Evolutionary conservation across 2,329 filamentous ascomycete genomes (phyloP).

Genomic region (Trichoderma sp.): DNA sequence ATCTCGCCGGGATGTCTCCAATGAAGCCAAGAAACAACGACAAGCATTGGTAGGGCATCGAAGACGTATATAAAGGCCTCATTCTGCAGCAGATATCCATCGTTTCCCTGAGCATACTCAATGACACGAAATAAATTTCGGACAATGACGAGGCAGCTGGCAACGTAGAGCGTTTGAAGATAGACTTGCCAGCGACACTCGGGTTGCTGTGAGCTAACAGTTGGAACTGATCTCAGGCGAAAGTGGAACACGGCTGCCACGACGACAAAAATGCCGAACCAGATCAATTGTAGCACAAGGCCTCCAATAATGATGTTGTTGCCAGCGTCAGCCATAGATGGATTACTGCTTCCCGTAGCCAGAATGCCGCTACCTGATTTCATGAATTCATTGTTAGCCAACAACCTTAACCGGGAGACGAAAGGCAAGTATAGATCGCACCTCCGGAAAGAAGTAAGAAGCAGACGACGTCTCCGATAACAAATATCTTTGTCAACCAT

Average conservation of each 20-base stretch:
- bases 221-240: conserved; percentile 33
- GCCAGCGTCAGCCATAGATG: conserved; percentile 40
- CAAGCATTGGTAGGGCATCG: conserved; percentile 39
- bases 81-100: conserved; percentile 45
- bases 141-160: conserved; percentile 45
- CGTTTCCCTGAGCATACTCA: conserved; percentile 50
- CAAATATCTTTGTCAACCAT: conserved; percentile 58
- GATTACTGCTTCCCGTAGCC: background rate
- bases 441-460: conserved; percentile 41
- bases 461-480: conserved; percentile 55
- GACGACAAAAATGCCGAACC: conserved; percentile 59
- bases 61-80: conserved; percentile 51
- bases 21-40: conserved; percentile 32
- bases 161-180: conserved; percentile 44
- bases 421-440: background rate
- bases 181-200: conserved; percentile 40
- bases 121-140: conserved; percentile 51
- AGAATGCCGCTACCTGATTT: conserved; percentile 10
- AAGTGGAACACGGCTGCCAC: conserved; percentile 53
- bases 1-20: conserved; percentile 32
- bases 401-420: background rate
- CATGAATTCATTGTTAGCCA: background rate
- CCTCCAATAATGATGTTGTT: conserved; percentile 59
- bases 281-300: conserved; percentile 58
- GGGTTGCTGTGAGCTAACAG: conserved; percentile 10